Conservation (phyloP, 177 flowering plant species). For the Vitis hybrid region DNA sequence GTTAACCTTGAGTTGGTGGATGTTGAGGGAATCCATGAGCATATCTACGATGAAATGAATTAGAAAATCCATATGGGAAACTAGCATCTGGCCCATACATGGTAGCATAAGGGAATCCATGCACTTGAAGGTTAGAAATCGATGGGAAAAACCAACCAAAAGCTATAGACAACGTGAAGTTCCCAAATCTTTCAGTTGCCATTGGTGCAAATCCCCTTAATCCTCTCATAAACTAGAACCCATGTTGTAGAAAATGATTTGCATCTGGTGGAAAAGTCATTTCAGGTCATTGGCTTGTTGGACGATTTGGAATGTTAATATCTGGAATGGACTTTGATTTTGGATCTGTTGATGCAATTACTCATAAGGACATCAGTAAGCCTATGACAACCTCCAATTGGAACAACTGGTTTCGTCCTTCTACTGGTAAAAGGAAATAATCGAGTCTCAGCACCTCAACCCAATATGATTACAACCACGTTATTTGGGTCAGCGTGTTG, state of each 20-base stretch:
- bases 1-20: slow-evolving; percentile 37
- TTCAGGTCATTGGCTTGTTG: slow-evolving; percentile 80
- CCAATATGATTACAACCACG: no score
- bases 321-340: slow-evolving; percentile 69
- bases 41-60: slow-evolving; percentile 65
- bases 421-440: no score
- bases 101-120: slow-evolving; percentile 60
- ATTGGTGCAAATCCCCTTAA: slow-evolving; percentile 61
- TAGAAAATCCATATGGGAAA: slow-evolving; percentile 57
- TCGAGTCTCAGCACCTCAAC: no score
- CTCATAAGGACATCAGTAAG: no score
- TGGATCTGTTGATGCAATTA: slow-evolving; percentile 47
- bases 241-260: slow-evolving; percentile 53
- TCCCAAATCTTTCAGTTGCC: slow-evolving; percentile 47
- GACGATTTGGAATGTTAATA: slow-evolving; percentile 62
- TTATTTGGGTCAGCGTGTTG: no score
- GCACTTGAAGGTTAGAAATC: slow-evolving; percentile 65
- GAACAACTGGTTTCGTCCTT: no score
- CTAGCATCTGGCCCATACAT: slow-evolving; percentile 60
- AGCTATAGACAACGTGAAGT: slow-evolving; percentile 54
- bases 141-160: slow-evolving; percentile 78
- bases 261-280: slow-evolving; percentile 62
- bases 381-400: no score
- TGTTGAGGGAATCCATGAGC: slow-evolving; percentile 47
- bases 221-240: slow-evolving; percentile 61